Conservation (phyloP, 176 grass and related monocot species). For the Avena eriantha region DNA sequence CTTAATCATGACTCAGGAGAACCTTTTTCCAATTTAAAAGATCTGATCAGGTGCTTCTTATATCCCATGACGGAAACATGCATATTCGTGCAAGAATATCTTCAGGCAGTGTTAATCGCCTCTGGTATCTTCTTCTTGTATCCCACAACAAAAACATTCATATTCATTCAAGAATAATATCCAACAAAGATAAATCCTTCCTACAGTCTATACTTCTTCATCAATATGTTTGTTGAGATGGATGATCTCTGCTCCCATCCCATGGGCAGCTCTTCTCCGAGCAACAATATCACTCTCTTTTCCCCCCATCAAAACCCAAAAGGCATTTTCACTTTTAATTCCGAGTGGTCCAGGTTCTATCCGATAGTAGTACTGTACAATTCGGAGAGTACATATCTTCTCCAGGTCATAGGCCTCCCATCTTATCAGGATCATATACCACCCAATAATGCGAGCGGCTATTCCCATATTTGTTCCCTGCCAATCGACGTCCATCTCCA, state of each 20-base stretch:
- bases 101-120: no score
- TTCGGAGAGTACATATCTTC: neutral
- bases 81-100: no score
- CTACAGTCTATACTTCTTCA: no score
- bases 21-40: neutral
- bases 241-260: neutral
- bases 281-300: neutral
- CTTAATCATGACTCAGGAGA: neutral
- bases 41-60: no score
- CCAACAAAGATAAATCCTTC: no score
- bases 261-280: neutral
- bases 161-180: neutral
- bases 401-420: neutral
- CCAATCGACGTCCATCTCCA: constrained; percentile 2
- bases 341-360: neutral
- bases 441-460: neutral
- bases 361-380: no score
- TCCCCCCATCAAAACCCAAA: no score
- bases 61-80: no score
- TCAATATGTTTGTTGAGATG: neutral
- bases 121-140: no score
- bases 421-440: neutral
- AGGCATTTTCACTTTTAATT: neutral
- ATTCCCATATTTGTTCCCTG: neutral
- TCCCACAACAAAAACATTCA: no score